Base-by-base conservation (phyloP, 2,329 filamentous ascomycete genomes). In the Penicillium frequentans region DNA sequence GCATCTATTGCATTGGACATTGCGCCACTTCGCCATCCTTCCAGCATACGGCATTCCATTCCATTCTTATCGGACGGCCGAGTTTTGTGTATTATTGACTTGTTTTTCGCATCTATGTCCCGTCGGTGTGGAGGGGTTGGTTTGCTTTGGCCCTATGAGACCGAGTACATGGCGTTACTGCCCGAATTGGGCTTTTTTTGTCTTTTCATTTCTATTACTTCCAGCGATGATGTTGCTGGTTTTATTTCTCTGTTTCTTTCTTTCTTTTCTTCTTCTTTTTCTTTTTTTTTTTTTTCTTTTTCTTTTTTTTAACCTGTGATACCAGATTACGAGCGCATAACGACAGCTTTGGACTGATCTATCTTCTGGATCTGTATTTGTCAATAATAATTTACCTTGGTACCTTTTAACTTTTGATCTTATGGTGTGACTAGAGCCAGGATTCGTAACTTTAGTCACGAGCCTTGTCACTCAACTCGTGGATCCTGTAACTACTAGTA, bases 271-370 rank as follows among this genome's bases (percentile, higher is more conserved):
- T 39, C 53, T 55, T 51, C 51, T 53, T 33, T 35, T 59, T 45
- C 52, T 49, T 59, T 45, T 54, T 49, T 52, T 53, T 33, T 29
- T 54, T 53, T 60, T 10, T 33, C 43, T 35, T 55, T 55, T 50
- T 52, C 51, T 33, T 54, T 53, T 60, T 10, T 33, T 45, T 24
- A 8, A 37, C 63, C 45, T 60, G 62, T 66, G 68, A 71, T 71
- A 71, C 68, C 69, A 71, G 65, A 63, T 66, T 68, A 70, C 58
- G 67, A 71, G 67, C 68, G 64, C 52, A 58, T 46, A 60, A 64
- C 53, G 62, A 63, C 52, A 68, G 55, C 52, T 54, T 45, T 46
- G 43, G 43, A 54, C 35, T 37, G 58, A 60, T 63, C 55, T 66
- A 62, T 52, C 58, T 65, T 66, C 65, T 70, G 56, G 64, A 62